Evolutionary conservation across 2,329 filamentous ascomycete species (phyloP), one percentile per base, ranked within the genome.

Genomic region (Furcasterigmium furcatum): DNA sequence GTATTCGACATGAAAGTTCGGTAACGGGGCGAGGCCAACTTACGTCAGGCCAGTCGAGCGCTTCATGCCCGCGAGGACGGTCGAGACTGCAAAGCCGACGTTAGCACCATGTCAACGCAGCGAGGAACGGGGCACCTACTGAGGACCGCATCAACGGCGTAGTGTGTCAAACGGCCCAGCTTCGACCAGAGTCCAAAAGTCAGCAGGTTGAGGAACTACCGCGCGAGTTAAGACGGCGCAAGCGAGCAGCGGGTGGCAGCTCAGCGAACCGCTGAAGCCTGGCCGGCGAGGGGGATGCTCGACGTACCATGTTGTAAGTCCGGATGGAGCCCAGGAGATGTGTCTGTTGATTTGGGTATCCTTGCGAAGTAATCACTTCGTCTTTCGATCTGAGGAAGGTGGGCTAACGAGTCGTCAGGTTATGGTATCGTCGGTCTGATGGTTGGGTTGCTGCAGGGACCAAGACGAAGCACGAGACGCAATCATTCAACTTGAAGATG

Each of bases 31-130:
- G 16, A 18, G 16, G 22, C 21, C 16, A 32, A 87, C 88, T 81
- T 88, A 99, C 94, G 91, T 96, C 72, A 99, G 79, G 61, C 94
- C 94, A 51, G 94, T 97, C 54, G 92, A 96, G 58, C 94, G 90
- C 74, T 95, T 95, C 76, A 99, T 91, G 61, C 94, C 94, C 32
- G 94, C 94, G 55, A 99, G 84, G 67, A 97, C 92, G 52, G 94
- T 89, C 60, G 94, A 99, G 67, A 99, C 88, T 95, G 49, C 18
- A 41, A 5, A 32, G 10, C 19, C 29, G 21, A 27, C 41, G 38
- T 44, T 30, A 34, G 41, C 46, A 21, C 20, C 10, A 24, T 18
- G 9, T 13, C 35, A 24, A 38, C 18, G 8, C 16, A 38, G 3
- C 16, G 5, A 20, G 20, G 35, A 24, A 22, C 5, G 38, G 39